Base-by-base conservation (phyloP, 352 stramenopile species). In the Blastocystis sp. region DNA sequence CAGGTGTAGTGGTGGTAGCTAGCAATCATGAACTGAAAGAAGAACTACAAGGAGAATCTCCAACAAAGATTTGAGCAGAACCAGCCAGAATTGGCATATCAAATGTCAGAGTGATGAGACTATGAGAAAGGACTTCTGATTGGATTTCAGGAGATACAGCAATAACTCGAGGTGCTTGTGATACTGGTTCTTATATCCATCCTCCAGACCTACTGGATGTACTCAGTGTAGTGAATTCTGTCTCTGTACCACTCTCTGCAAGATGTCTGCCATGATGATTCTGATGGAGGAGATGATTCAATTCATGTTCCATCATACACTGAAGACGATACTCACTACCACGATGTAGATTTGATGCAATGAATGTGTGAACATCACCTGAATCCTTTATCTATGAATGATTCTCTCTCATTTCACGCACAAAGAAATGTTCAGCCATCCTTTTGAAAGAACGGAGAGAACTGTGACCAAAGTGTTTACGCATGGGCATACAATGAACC, bases 231-330 rank as follows among this genome's bases (percentile, higher is more conserved):
- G 35, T 52, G 39, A 80, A 80, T n/a, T 58, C 35, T 6, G 43
- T 54, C 49, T 42, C 49, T 7, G 7, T 24, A 39, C 35, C 67
- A 46, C 24, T 61, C 0, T 58, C 67, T 16, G 12, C 24, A 24
- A 58, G 21, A 2, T 19, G 67, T 37, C 67, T 6, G 1, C 32
- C 32, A 19, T 14, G 7, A 61, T 61, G 39, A 6, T 24, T n/a
- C 16, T 37, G 19, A 52, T 59, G 67, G 29, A 61, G 46, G 9
- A 29, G 12, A 29, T 32, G 67, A 1, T 58, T 2, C 43, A 80
- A 6, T 42, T 80, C 67, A 24, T 58, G 67, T 32, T 58, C 67
- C 67, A 80, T 80, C 67, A 80, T 80, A 49, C 67, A 80, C 39
- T 58, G 11, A 24, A 80, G 67, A 39, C 67, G 67, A 61, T 80